Percentiles rank a stretch among this genome's conserved stretches.
Evolutionary conservation across 805 yeast species (phyloP).

Genomic region (Deakozyma indianensis): DNA sequence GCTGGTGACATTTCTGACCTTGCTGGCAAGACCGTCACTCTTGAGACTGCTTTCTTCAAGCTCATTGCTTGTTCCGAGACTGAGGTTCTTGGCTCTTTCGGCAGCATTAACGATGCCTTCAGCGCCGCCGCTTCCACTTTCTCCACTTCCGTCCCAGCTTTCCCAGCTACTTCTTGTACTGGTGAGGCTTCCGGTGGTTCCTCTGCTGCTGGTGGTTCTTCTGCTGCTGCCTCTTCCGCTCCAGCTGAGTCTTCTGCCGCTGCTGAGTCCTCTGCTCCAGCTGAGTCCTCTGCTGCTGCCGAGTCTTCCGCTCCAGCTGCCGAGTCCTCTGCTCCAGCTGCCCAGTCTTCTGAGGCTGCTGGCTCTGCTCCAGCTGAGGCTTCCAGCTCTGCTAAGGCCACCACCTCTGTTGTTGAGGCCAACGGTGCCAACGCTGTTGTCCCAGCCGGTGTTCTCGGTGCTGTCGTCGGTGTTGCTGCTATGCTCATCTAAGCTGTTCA

Average conservation of each 20-base stretch:
- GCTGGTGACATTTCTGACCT: slow-evolving; percentile 12
- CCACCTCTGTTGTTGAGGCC: slow-evolving; percentile 7
- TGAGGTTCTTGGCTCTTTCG: slow-evolving; percentile 6
- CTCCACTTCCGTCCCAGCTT: not conserved
- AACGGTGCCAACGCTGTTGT: slow-evolving; percentile 11
- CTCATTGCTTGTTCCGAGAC: slow-evolving; percentile 8
- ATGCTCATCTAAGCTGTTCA: slow-evolving; percentile 10
- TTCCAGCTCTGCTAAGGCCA: slow-evolving; percentile 5
- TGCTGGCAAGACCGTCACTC: slow-evolving; percentile 10
- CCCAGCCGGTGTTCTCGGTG: slow-evolving; percentile 12
- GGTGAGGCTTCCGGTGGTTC: slow-evolving; percentile 6
- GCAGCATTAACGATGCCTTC: slow-evolving; percentile 6
- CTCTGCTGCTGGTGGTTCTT: slow-evolving; percentile 5
- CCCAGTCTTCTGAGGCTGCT: slow-evolving; percentile 5
- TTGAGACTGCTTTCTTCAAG: slow-evolving; percentile 7
- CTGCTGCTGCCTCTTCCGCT: slow-evolving; percentile 8
- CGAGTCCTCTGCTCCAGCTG: slow-evolving; percentile 4
- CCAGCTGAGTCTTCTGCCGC: slow-evolving; percentile 8
- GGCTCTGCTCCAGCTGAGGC: slow-evolving; percentile 6
- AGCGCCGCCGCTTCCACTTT: slow-evolving; percentile 8
- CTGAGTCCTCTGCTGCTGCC: slow-evolving; percentile 7
- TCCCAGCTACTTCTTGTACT: slow-evolving; percentile 1
- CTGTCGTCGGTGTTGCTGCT: slow-evolving; percentile 13
- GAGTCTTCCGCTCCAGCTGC: slow-evolving; percentile 7
- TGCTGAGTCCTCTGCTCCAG: slow-evolving; percentile 4